Evolutionary conservation across 345 rosid species (phyloP), one percentile per base, ranked within the genome.

Genomic region (Hypericum androsaemum): DNA sequence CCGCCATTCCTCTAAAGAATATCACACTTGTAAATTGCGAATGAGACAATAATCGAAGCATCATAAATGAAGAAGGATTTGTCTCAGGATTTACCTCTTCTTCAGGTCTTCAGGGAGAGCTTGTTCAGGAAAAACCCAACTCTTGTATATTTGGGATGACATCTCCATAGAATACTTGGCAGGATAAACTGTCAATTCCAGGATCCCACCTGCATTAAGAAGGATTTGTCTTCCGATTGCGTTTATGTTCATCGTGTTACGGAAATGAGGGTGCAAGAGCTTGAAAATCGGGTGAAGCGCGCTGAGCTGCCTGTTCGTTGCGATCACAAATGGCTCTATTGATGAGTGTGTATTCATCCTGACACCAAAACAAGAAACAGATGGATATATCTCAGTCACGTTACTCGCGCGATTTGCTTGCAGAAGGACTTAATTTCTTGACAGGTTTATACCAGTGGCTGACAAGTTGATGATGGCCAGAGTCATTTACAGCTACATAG

Each of bases 381-480:
- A 9, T 43, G 10, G 46, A 43, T 43, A n/a, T n/a, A n/a, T n/a
- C n/a, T n/a, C n/a, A n/a, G n/a, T n/a, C n/a, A 43, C 10, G 10
- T 10, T 43, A 43, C 11, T 43, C 5, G n/a, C 41, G 16, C 8
- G 35, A 6, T 28, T 47, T 7, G 17, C 3, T 53, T 41, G 13
- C 10, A n/a, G n/a, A n/a, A n/a, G n/a, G n/a, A n/a, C n/a, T n/a
- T n/a, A n/a, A n/a, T n/a, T n/a, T n/a, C 9, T 49, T 32, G 39
- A 6, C 8, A 41, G 42, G 68, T 50, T 15, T 68, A 52, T 80
- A 90, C 96, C 95, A 90, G 63, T 90, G 96, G 71, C 96, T 90
- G 56, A 90, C 74, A 35, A 90, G 92, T 57, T 90, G 96, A 62
- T 90, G 98, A 52, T 65, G 59, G 49, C 98, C 96, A 0, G 98